Evolutionary conservation across 495 filamentous ascomycete species (phyloP).

Genomic region (Parachaetomium inaequale): DNA sequence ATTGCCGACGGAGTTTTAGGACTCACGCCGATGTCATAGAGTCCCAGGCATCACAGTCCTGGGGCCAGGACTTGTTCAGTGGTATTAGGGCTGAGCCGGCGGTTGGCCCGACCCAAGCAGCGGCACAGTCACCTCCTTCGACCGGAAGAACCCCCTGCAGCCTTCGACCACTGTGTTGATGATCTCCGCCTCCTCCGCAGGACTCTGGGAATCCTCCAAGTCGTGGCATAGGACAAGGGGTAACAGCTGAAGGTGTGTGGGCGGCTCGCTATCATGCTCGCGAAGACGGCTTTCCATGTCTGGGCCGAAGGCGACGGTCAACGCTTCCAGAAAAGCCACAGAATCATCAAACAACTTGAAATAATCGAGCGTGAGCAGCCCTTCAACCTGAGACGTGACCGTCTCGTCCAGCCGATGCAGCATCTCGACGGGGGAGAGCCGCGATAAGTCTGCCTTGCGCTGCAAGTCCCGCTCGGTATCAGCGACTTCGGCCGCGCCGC

Average conservation of each 20-base stretch:
- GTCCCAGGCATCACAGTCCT: background rate
- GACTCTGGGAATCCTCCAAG: background rate
- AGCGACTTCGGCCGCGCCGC: background rate
- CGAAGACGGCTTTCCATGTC: conserved; percentile 5
- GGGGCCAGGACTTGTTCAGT: no score
- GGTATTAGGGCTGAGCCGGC: no score
- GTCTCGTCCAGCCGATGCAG: conserved; percentile 25
- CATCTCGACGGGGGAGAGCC: conserved; percentile 24
- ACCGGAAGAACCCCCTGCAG: no score
- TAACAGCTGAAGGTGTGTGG: background rate
- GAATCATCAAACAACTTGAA: conserved; percentile 23
- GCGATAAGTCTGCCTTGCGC: conserved; percentile 3
- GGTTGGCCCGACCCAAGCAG: no score
- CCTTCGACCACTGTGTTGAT: background rate
- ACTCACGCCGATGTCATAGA: background rate
- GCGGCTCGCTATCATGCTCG: background rate
- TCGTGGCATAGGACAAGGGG: background rate
- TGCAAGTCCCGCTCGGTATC: background rate
- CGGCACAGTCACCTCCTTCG: no score
- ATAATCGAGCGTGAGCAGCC: conserved; percentile 26
- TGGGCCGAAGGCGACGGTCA: background rate
- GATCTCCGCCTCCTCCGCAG: background rate
- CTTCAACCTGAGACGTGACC: conserved; percentile 24
- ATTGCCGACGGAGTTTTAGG: background rate
- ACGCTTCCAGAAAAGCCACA: conserved; percentile 5